Conservation (phyloP, 306 rosid genomes). For the Calophaca sinica region DNA sequence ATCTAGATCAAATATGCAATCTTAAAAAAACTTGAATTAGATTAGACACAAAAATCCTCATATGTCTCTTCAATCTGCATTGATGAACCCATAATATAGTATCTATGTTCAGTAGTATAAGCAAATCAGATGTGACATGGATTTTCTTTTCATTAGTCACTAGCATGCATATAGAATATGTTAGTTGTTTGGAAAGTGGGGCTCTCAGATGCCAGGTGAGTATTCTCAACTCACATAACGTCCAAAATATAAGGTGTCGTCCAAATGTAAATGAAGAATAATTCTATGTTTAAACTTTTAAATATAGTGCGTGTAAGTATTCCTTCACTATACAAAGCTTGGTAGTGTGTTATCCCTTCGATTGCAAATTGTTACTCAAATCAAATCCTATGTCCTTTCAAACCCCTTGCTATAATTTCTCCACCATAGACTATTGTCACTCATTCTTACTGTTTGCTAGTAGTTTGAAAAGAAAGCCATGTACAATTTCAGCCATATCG, state of each 20-base stretch:
- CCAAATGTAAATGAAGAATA: background rate
- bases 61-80: conserved; percentile 5
- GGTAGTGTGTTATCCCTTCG: conserved; percentile 13
- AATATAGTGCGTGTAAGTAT: conserved; percentile 37
- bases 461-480: conserved; percentile 21
- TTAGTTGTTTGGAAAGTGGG: conserved; percentile 17
- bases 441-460: conserved; percentile 35
- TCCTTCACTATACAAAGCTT: background rate
- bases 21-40: background rate
- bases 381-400: conserved; percentile 16
- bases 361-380: conserved; percentile 34
- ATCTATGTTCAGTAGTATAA: conserved; percentile 10
- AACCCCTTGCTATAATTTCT: conserved; percentile 23
- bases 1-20: background rate
- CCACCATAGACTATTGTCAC: conserved; percentile 7
- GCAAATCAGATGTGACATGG: conserved; percentile 25
- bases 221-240: background rate
- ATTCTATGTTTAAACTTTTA: background rate
- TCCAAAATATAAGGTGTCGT: background rate
- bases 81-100: conserved; percentile 7
- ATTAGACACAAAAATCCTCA: background rate
- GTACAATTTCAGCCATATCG: conserved; percentile 12
- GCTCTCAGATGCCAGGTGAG: conserved; percentile 1
- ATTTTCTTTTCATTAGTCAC: conserved; percentile 27
- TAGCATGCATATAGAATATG: conserved; percentile 17